Conservation (phyloP, 129 eudicot genomes). For the Saussurea involucrata region DNA sequence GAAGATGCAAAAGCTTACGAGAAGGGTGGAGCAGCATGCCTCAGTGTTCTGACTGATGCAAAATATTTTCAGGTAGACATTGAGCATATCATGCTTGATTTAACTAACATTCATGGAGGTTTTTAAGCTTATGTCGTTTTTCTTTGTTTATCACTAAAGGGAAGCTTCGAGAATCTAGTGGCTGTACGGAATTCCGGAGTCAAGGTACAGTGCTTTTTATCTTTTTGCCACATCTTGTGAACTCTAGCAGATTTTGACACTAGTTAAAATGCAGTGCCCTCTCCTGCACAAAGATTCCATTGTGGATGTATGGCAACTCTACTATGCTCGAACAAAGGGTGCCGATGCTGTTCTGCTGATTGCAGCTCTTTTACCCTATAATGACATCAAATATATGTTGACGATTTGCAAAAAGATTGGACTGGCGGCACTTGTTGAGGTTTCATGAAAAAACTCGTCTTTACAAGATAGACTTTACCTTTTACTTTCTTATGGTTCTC, state of each 20-base stretch:
- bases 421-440: slow-evolving; percentile 87
- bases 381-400: slow-evolving; percentile 72
- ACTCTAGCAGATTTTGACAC: slow-evolving; percentile 9
- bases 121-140: background rate
- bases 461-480: background rate
- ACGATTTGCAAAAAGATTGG: slow-evolving; percentile 84
- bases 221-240: background rate
- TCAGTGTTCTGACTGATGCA: slow-evolving; percentile 86
- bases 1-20: slow-evolving; percentile 90
- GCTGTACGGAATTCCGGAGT: slow-evolving; percentile 70
- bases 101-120: background rate
- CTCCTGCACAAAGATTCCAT: slow-evolving; percentile 92
- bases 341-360: slow-evolving; percentile 93
- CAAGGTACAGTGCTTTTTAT: slow-evolving; percentile 37
- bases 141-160: slow-evolving; percentile 40
- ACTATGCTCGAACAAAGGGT: slow-evolving; percentile 86
- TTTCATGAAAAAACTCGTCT: background rate
- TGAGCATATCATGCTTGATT: background rate
- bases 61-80: slow-evolving; percentile 72
- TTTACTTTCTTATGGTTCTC: too few relatives aligned
- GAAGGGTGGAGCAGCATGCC: slow-evolving; percentile 98
- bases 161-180: slow-evolving; percentile 88
- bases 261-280: slow-evolving; percentile 70
- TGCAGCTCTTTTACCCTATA: slow-evolving; percentile 88
- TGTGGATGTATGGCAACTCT: slow-evolving; percentile 91